These are phyloP conservation scores for Crocinoboletus sp. DNA, from an alignment of 1,284 basidiomycete species.

Conservation along the genomic window DNA sequence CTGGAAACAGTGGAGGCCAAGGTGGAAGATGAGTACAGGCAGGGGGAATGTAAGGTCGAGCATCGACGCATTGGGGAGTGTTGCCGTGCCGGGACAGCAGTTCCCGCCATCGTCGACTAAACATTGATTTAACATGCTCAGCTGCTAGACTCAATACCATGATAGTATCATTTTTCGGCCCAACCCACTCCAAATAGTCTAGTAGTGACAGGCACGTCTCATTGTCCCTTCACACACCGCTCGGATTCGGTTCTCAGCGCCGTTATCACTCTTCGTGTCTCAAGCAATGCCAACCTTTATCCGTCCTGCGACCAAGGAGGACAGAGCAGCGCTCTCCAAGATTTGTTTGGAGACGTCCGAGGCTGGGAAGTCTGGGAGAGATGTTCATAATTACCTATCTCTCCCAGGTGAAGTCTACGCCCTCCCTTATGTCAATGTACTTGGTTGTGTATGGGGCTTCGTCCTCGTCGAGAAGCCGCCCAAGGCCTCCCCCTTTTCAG, in stretches of 20 bases:
- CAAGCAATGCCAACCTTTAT: conserved; percentile 44
- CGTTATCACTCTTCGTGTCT: not conserved
- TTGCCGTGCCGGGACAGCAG: conserved; percentile 2
- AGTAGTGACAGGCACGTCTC: not conserved
- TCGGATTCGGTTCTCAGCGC: not conserved
- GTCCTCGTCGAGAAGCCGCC: conserved; percentile 54
- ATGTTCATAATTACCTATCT: conserved; percentile 54
- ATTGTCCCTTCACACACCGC: not conserved
- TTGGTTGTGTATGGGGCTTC: conserved; percentile 61
- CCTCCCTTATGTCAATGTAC: conserved; percentile 64
- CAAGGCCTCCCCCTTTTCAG: conserved; percentile 23
- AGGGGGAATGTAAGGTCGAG: not conserved
- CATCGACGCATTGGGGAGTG: not conserved
- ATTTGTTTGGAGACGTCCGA: conserved; percentile 73
- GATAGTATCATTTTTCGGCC: not conserved
- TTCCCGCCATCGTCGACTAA: conserved; percentile 11
- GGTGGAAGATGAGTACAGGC: conserved; percentile 23
- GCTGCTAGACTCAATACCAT: conserved; percentile 3
- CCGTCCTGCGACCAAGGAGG: conserved; percentile 50
- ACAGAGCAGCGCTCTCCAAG: conserved; percentile 52
- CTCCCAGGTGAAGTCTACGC: conserved; percentile 67
- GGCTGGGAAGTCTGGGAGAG: conserved; percentile 61
- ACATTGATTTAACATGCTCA: conserved; percentile 14
- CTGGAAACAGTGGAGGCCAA: conserved; percentile 20
- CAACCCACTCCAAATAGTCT: conserved; percentile 1